Evolutionary conservation across 257 asterid species (phyloP).

Genomic region (Solanum stenotomum): DNA sequence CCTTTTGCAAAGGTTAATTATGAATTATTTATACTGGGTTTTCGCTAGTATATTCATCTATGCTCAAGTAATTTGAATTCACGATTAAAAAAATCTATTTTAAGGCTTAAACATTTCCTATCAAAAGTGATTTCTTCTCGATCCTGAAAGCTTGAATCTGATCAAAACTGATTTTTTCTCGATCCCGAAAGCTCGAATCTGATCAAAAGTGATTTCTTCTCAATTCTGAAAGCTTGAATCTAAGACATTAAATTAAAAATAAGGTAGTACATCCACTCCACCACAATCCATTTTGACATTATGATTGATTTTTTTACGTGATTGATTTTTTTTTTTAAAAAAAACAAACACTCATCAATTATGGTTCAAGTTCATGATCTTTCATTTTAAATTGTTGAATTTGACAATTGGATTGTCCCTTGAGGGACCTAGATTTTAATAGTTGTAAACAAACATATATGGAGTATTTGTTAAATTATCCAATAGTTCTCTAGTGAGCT

Average conservation of each 20-base stretch:
- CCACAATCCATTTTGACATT: background rate
- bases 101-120: background rate
- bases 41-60: background rate
- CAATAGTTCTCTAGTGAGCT: background rate
- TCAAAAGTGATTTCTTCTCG: rapidly evolving
- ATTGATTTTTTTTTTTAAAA: no score
- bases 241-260: background rate
- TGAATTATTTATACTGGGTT: background rate
- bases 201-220: background rate
- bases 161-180: no score
- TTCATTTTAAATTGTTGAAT: background rate
- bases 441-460: background rate
- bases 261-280: background rate
- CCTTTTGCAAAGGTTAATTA: background rate
- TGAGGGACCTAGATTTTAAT: background rate
- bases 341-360: background rate
- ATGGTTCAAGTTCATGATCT: background rate
- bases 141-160: background rate
- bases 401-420: background rate
- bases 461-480: background rate
- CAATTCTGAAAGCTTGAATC: rapidly evolving
- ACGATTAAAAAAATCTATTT: background rate
- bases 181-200: rapidly evolving
- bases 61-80: background rate
- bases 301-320: background rate